phyloP scores from a whole-genome alignment of 768 basidiomycete genomes.

The Naganishia friedmannii region DNA sequence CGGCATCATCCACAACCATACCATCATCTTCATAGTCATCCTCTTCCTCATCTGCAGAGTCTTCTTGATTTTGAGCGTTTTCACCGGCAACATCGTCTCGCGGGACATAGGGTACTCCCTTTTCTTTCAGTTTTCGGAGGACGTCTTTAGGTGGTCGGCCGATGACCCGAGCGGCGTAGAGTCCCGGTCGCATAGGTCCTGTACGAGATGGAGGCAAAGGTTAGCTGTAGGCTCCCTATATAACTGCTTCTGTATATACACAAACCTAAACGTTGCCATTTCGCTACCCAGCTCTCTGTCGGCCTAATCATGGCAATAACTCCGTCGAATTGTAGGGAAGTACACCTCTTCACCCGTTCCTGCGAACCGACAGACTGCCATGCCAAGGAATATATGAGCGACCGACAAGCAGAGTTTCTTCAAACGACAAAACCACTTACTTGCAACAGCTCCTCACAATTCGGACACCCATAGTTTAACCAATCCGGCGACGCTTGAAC shows the following conservation, averaged over 20 bases:
- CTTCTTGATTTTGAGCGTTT: slow-evolving; percentile 33
- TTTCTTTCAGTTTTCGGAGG: slow-evolving; percentile 35
- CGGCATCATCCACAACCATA: slow-evolving; percentile 27
- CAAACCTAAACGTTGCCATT: slow-evolving; percentile 91
- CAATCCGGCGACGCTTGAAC: slow-evolving; percentile 82
- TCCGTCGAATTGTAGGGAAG: slow-evolving; percentile 89
- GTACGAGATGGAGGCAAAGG: slow-evolving; percentile 16
- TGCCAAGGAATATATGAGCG: background rate
- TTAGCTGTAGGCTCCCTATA: background rate
- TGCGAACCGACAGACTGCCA: slow-evolving; percentile 78
- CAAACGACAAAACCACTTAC: slow-evolving; percentile 55
- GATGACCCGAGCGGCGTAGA: slow-evolving; percentile 77
- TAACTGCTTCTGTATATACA: no score
- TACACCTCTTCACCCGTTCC: slow-evolving; percentile 80
- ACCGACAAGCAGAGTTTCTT: background rate
- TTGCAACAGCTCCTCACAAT: slow-evolving; percentile 93
- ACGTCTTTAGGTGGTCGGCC: slow-evolving; percentile 49
- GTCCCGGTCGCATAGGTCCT: slow-evolving; percentile 87
- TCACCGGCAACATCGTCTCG: slow-evolving; percentile 57
- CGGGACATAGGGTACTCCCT: slow-evolving; percentile 28
- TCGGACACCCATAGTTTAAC: slow-evolving; percentile 81
- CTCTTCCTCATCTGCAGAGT: slow-evolving; percentile 30
- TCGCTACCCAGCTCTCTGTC: slow-evolving; percentile 86
- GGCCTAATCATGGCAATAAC: slow-evolving; percentile 82
- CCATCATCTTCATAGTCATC: slow-evolving; percentile 26